Evolutionary conservation across 306 rosid species (phyloP), one percentile per base, ranked within the genome.

Genomic region (Pyrus bretschneideri): DNA sequence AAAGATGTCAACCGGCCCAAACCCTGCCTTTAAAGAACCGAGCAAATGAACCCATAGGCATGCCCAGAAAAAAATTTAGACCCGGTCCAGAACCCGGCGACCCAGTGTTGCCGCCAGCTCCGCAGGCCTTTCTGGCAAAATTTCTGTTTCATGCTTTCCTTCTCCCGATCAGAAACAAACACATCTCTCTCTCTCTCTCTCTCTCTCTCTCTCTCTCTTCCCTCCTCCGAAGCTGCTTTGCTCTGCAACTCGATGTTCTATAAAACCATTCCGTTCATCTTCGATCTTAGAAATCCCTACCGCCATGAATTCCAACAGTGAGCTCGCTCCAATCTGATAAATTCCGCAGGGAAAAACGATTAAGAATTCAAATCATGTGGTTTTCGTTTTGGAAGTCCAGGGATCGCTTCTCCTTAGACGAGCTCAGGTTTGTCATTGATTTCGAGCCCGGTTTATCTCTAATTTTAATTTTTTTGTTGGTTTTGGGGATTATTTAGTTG

Each of bases 381-480:
- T 63, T 80, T 61, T 85, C 95, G 81, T 89, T 92, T 72, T 91
- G 98, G 97, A 86, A 83, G 89, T 82, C 97, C 80, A 87, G 93
- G 83, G 93, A 92, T 78, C 96, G 97, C 52, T 94, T 94, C 80
- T 87, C 97, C 76, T 66, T 94, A 17, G 96, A 92, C 70, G 90
- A 92, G 75, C 95, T 94, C 89, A 90, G 98, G 98, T 92, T 73
- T 31, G 60, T 52, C 6, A 19, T 25, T 23, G 30, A 51, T 3
- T 38, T 58, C 6, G 4, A 40, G 55, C 85, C 72, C n/a, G 65
- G 45, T 67, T 80, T 21, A 51, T 35, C 51, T 49, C 61, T 15
- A 44, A 33, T 63, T 80, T 11, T 61, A 31, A n/a, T 3, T 27
- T 19, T 75, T 54, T 60, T 19, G 45, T 12, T 73, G 9, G 19